Conservation (phyloP, 495 filamentous ascomycete genomes). For the Xylaria sp. region DNA sequence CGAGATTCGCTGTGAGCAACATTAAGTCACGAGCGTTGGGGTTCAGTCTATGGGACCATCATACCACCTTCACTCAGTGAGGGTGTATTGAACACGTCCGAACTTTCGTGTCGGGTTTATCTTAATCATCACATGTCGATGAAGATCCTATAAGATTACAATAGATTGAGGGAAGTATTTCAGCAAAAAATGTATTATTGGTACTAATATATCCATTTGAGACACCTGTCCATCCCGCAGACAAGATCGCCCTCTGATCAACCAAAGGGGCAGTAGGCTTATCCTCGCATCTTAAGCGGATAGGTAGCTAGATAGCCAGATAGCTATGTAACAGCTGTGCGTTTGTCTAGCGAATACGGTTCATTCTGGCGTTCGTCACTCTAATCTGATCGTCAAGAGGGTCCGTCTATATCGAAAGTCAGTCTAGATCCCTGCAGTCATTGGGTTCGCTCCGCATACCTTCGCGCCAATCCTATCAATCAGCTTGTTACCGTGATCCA, state of each 20-base stretch:
- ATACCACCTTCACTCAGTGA: neutral
- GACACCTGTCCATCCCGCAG: constrained; percentile 10
- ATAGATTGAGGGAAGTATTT: neutral
- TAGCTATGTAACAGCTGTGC: neutral
- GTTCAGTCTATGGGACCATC: neutral
- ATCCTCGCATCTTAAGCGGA: neutral
- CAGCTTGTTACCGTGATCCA: constrained; percentile 76
- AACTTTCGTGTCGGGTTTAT: neutral
- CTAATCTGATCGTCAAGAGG: constrained; percentile 38
- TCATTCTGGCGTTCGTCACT: constrained; percentile 35
- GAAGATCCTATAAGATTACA: neutral
- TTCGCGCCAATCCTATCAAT: constrained; percentile 76
- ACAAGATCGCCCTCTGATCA: constrained; percentile 7
- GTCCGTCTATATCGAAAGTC: constrained; percentile 41
- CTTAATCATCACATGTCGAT: neutral
- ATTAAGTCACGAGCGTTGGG: neutral
- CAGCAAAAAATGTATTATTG: neutral
- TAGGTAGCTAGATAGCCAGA: neutral
- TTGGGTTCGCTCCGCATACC: constrained; percentile 50
- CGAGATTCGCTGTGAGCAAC: neutral
- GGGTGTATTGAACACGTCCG: neutral
- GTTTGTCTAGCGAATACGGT: constrained; percentile 24
- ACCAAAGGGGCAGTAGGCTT: neutral
- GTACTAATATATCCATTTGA: constrained; percentile 20
- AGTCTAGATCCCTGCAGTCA: constrained; percentile 23